A percentile compares a stretch with the other conserved stretches of the same genome.
phyloP scores from a whole-genome alignment of 768 basidiomycete species.

The Hydnum rufescens region DNA sequence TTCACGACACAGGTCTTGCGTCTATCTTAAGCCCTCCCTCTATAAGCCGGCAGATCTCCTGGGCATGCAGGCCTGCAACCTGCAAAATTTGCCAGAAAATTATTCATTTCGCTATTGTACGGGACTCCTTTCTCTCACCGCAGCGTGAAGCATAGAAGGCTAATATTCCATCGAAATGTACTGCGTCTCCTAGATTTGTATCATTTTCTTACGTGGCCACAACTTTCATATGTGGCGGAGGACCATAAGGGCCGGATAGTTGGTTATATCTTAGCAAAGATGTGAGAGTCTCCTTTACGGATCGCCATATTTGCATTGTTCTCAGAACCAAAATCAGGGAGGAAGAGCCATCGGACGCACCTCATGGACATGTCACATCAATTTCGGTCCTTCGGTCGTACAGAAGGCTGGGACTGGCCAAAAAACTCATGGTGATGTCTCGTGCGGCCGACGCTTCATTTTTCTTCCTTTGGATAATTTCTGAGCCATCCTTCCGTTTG shows the following conservation, averaged over 20 bases:
- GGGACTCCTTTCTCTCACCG: not conserved
- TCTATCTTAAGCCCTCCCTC: not conserved
- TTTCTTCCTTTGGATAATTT: not conserved
- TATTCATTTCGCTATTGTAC: slow-evolving; percentile 16
- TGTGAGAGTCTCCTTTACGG: slow-evolving; percentile 16
- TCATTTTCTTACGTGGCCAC: slow-evolving; percentile 29
- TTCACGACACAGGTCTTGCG: not conserved
- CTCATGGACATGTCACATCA: slow-evolving; percentile 86
- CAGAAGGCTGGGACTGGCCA: slow-evolving; percentile 78
- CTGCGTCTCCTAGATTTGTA: slow-evolving; percentile 23
- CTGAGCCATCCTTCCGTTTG: not conserved
- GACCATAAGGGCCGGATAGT: slow-evolving; percentile 27
- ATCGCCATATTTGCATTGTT: not conserved
- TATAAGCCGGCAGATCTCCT: slow-evolving; percentile 24
- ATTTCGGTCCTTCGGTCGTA: slow-evolving; percentile 87
- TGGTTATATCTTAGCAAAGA: slow-evolving; percentile 30
- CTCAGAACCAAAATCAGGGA: slow-evolving; percentile 18
- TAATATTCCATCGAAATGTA: not conserved
- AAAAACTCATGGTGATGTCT: slow-evolving; percentile 82
- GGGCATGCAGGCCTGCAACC: slow-evolving; percentile 29
- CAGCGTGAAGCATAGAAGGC: not conserved
- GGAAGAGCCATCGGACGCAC: slow-evolving; percentile 35
- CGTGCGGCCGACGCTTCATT: slow-evolving; percentile 32
- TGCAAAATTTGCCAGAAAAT: slow-evolving; percentile 27
- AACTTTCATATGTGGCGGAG: slow-evolving; percentile 28